Base-by-base conservation (phyloP, 1,284 basidiomycete species). In the Anthracocystis walkeri region DNA sequence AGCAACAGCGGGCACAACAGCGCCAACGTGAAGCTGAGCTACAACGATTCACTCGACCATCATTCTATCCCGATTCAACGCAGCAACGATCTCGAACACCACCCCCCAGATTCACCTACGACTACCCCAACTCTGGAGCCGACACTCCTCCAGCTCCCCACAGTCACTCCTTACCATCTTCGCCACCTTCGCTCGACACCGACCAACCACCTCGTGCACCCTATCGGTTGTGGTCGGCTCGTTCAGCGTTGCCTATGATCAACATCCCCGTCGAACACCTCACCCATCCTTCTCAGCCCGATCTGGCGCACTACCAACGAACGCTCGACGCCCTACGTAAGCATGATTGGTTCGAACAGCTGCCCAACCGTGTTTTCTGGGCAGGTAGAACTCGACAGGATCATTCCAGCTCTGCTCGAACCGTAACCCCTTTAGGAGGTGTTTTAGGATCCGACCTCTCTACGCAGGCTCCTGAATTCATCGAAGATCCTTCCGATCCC, bases 181-280 rank as follows among this genome's bases (percentile, higher is more conserved):
- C 31, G 4, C 31, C 31, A 11, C 31, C 31, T 7, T 16, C 35
- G 35, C 14, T 16, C 41, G 16, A 41, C 40, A 38, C 16, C 38
- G 38, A 41, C 16, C 10, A 8, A 11, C 31, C 8, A 33, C 8
- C 31, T 33, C 31, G 35, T 16, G 35, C 64, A 2, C 64, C 64
- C 2, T 66, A 60, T n/a, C 64, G 64, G 10, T 8, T 56, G 16
- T 66, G 64, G 64, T 46, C 40, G 0, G 33, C 33, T 14, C n/a
- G 27, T 11, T 1, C 27, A 2, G 45, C 58, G 0, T 38, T 67
- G 2, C 53, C 48, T 0, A 20, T 6, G 25, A 52, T 67, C 49
- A 61, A 61, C 44, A 54, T 67, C 14, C 40, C 14, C 7, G 18
- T 3, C 10, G 14, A 25, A 0, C 38, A 44, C 7, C 48, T 67